Evolutionary conservation across 2,329 filamentous ascomycete genomes (phyloP).

Genomic region (Helotiales sp.): DNA sequence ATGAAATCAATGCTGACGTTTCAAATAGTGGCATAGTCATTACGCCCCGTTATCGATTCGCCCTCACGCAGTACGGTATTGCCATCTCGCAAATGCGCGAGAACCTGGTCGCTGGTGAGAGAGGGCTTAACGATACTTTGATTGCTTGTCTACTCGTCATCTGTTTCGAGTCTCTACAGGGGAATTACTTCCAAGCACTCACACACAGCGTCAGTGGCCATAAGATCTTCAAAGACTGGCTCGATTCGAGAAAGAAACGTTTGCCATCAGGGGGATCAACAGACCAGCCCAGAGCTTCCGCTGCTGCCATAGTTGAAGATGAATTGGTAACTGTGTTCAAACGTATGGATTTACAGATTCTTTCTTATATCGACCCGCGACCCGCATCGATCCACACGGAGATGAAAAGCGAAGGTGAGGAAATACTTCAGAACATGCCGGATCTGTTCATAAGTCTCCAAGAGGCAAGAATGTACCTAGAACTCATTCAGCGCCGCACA

Average conservation of each 20-base stretch:
- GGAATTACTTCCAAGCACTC: slow-evolving; percentile 21
- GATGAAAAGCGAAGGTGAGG: slow-evolving; percentile 18
- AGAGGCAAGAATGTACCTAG: slow-evolving; percentile 24
- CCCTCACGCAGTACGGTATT: slow-evolving; percentile 6
- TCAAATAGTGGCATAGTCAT: slow-evolving; percentile 8
- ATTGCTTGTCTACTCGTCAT: slow-evolving; percentile 25
- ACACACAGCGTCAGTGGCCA: slow-evolving; percentile 15
- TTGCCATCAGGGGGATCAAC: not conserved
- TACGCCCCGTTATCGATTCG: slow-evolving; percentile 10
- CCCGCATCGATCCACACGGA: slow-evolving; percentile 12
- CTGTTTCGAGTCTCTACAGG: slow-evolving; percentile 24
- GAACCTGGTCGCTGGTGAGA: slow-evolving; percentile 2
- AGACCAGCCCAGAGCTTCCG: not conserved
- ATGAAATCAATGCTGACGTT: not conserved
- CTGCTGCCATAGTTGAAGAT: slow-evolving; percentile 13
- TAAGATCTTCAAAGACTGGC: slow-evolving; percentile 36
- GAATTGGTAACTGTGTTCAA: slow-evolving; percentile 22
- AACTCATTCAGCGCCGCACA: slow-evolving; percentile 27
- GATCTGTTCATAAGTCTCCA: slow-evolving; percentile 3
- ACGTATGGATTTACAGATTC: slow-evolving; percentile 25
- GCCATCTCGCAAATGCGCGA: slow-evolving; percentile 10
- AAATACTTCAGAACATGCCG: slow-evolving; percentile 21
- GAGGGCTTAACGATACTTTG: slow-evolving; percentile 12
- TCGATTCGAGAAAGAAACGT: not conserved
- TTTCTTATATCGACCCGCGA: slow-evolving; percentile 13